Conservation (phyloP, 2,329 filamentous ascomycete species). For the Botryotinia convoluta region DNA sequence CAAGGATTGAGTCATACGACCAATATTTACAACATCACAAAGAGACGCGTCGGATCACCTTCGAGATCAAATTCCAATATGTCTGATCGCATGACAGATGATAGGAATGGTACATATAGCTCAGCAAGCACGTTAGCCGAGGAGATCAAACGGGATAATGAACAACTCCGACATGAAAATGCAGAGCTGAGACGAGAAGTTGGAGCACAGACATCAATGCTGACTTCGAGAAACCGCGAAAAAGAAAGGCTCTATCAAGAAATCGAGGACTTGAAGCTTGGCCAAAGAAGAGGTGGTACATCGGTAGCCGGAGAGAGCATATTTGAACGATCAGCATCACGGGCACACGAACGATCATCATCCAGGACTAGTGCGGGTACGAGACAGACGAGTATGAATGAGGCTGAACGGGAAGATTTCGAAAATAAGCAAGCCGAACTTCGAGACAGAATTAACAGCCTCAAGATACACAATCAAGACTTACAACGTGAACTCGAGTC, state of each 20-base stretch:
- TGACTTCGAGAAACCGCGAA: constrained; percentile 92
- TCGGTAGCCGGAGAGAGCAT: constrained; percentile 80
- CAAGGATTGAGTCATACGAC: constrained; percentile 54
- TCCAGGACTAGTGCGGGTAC: constrained; percentile 60
- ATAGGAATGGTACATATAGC: constrained; percentile 52
- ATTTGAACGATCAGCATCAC: constrained; percentile 88
- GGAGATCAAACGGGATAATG: constrained; percentile 66
- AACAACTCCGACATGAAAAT: constrained; percentile 86
- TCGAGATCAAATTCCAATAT: constrained; percentile 52
- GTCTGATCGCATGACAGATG: constrained; percentile 42
- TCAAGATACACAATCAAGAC: constrained; percentile 87
- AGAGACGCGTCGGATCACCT: constrained; percentile 44
- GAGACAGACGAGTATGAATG: constrained; percentile 50
- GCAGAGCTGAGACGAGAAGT: constrained; percentile 88
- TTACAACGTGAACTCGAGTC: constrained; percentile 79
- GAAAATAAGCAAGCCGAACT: constrained; percentile 81
- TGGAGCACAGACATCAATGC: constrained; percentile 93
- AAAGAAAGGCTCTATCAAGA: constrained; percentile 94
- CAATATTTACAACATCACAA: constrained; percentile 65
- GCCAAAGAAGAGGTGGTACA: constrained; percentile 68
- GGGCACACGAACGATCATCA: constrained; percentile 69
- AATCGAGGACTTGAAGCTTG: constrained; percentile 93
- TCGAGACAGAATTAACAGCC: constrained; percentile 80
- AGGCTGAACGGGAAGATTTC: constrained; percentile 79
- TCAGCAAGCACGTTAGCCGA: constrained; percentile 68